Evolutionary conservation across 2,329 filamentous ascomycete genomes (phyloP).

Genomic region (Fusarium zealandicum): DNA sequence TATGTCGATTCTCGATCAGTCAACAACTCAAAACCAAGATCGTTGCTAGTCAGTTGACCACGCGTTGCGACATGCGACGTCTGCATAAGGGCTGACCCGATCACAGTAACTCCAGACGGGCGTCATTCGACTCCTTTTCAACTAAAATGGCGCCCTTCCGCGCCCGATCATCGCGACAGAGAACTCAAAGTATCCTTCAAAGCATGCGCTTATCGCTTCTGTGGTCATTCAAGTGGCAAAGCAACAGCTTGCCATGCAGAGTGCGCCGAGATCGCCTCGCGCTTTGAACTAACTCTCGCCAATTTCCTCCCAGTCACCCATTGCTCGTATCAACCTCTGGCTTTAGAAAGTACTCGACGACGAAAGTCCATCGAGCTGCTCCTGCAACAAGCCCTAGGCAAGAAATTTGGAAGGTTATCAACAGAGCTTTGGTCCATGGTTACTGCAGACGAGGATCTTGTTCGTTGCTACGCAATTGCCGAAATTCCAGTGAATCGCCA

Average conservation of each 20-base stretch:
- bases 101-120: no score
- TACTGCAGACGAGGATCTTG: conserved; percentile 1
- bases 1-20: no score
- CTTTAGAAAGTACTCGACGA: conserved; percentile 8
- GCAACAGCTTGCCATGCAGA: conserved; percentile 12
- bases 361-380: conserved; percentile 7
- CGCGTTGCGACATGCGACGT: no score
- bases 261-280: conserved; percentile 13
- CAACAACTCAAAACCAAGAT: no score
- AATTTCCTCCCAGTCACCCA: conserved; percentile 5
- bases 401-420: conserved; percentile 7
- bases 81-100: no score
- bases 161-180: no score
- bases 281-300: conserved; percentile 3
- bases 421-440: conserved; percentile 11
- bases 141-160: no score
- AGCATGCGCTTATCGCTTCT: no score
- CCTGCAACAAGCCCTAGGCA: conserved; percentile 2
- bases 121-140: no score
- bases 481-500: background rate
- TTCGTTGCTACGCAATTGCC: conserved; percentile 15
- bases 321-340: conserved; percentile 20
- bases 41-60: no score
- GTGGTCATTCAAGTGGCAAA: no score
- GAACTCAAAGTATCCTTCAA: no score